Conservation (phyloP, 2,329 filamentous ascomycete species). For the Epichloe brachyelytri region DNA sequence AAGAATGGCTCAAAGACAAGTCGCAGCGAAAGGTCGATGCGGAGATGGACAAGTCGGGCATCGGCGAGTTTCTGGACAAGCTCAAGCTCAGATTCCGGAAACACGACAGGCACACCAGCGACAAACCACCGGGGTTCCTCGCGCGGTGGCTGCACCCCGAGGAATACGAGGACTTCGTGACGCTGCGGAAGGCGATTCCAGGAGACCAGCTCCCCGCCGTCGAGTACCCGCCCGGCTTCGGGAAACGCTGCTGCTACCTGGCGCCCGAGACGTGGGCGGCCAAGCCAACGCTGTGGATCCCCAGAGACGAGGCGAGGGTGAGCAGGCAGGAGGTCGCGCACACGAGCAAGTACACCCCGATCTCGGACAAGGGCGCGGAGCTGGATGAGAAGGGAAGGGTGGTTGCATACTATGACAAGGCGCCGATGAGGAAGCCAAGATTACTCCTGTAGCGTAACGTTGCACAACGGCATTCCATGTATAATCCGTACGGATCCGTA, state of each 20-base stretch:
- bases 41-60: conserved; percentile 13
- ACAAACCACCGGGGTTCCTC: conserved; percentile 36
- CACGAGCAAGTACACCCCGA: conserved; percentile 57
- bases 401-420: conserved; percentile 23
- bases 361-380: conserved; percentile 47
- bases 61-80: conserved; percentile 16
- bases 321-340: conserved; percentile 66
- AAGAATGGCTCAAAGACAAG: conserved; percentile 23
- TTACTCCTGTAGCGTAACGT: conserved; percentile 18
- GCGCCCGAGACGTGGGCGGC: conserved; percentile 48
- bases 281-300: conserved; percentile 71
- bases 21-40: conserved; percentile 21
- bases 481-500: conserved; percentile 21
- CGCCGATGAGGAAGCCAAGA: conserved; percentile 23
- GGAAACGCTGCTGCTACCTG: conserved; percentile 50
- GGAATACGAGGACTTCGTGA: conserved; percentile 58
- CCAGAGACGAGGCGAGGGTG: conserved; percentile 60
- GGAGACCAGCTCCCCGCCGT: conserved; percentile 29
- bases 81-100: conserved; percentile 11
- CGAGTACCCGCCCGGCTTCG: conserved; percentile 32
- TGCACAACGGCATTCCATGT: conserved; percentile 19
- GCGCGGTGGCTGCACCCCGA: conserved; percentile 66
- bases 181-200: conserved; percentile 58
- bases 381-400: conserved; percentile 23
- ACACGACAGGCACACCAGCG: conserved; percentile 13